Conservation (phyloP, 2,329 filamentous ascomycete genomes). For the Akanthomyces dipterigenus region DNA sequence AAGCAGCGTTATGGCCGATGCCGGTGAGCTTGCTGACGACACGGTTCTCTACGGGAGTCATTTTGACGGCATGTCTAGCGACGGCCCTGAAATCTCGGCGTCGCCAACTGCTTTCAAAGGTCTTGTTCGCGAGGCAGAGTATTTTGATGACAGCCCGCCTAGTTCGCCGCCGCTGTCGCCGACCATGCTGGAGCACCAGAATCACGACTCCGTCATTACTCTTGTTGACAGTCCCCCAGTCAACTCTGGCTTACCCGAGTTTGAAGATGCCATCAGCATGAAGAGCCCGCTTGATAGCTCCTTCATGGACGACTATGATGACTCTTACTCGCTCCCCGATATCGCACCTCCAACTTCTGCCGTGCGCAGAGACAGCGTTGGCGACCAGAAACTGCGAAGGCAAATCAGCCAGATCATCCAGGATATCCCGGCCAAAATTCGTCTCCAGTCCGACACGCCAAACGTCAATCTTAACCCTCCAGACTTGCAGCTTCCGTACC, state of each 20-base stretch:
- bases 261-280: constrained; percentile 31
- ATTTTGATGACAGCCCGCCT: constrained; percentile 38
- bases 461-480: constrained; percentile 51
- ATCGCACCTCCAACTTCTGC: constrained; percentile 17
- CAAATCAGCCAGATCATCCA: constrained; percentile 75
- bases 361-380: constrained; percentile 28
- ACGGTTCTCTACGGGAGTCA: constrained; percentile 32
- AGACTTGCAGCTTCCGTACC: constrained; percentile 45
- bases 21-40: constrained; percentile 30
- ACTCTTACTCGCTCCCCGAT: constrained; percentile 29
- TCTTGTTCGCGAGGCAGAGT: constrained; percentile 25
- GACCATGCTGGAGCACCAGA: constrained; percentile 8
- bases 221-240: constrained; percentile 42
- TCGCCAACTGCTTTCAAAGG: constrained; percentile 30
- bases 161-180: constrained; percentile 38
- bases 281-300: constrained; percentile 38
- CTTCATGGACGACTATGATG: constrained; percentile 41
- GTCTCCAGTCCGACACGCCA: constrained; percentile 52
- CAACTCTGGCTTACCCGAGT: constrained; percentile 30
- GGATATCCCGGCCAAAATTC: constrained; percentile 73
- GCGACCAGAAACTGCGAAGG: constrained; percentile 65
- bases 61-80: constrained; percentile 35
- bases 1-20: constrained; percentile 23
- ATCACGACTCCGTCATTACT: constrained; percentile 27
- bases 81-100: constrained; percentile 35